Percentiles rank a stretch among this genome's conserved stretches.
phyloP scores from a whole-genome alignment of 371 early-diverging fungal genomes.

The Syncephalastrum racemosum region DNA sequence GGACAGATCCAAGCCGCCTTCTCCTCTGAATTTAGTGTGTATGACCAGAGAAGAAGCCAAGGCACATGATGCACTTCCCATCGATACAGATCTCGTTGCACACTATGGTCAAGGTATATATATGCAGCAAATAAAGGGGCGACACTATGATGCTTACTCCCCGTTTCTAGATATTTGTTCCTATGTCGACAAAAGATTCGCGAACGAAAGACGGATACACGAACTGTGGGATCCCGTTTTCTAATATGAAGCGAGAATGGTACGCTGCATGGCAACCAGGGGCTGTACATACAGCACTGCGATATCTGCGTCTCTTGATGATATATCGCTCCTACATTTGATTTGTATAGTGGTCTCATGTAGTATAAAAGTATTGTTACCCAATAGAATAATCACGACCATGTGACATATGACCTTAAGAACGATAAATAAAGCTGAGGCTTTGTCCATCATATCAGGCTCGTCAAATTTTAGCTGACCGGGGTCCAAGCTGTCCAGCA shows the following conservation, averaged over 20 bases:
- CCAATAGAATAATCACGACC: too few relatives aligned
- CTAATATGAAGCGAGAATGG: too few relatives aligned
- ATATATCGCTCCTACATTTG: too few relatives aligned
- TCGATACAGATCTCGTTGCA: conserved; percentile 27
- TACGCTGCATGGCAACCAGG: too few relatives aligned
- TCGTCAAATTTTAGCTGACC: conserved; percentile 20
- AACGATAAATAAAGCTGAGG: conserved; percentile 13
- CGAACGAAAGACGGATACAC: conserved; percentile 5
- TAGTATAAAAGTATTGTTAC: neutral
- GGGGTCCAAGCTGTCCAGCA: conserved; percentile 12
- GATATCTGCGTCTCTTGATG: too few relatives aligned
- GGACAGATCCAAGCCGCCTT: conserved; percentile 65
- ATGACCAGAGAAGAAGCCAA: conserved; percentile 80
- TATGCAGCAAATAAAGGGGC: too few relatives aligned
- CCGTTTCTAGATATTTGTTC: too few relatives aligned
- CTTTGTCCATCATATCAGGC: conserved; percentile 15
- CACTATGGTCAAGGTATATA: conserved; percentile 39
- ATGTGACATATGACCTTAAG: neutral
- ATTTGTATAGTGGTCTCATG: too few relatives aligned
- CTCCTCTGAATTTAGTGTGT: conserved; percentile 77
- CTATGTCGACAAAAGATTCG: neutral
- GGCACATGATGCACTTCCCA: conserved; percentile 51
- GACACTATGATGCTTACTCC: too few relatives aligned
- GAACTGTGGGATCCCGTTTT: conserved; percentile 5
- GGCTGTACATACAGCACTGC: too few relatives aligned